Evolutionary conservation across 768 basidiomycete species (phyloP), one percentile per base, ranked within the genome.

Genomic region (Piloderma croceum): DNA sequence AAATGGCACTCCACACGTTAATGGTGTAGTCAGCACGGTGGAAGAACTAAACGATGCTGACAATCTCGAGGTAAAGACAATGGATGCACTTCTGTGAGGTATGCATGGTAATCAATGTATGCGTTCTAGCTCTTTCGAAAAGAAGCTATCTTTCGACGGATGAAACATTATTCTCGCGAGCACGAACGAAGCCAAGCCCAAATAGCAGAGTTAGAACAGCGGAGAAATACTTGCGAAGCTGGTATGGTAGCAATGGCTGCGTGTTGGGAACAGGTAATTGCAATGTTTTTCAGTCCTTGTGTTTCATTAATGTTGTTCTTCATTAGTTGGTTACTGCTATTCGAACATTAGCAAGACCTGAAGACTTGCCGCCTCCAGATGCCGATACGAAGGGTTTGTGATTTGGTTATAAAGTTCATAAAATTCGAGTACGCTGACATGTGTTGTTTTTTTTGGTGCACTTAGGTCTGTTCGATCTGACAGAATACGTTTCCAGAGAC

Each of bases 41-140:
- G 72, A 72, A 39, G 76, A 77, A 53, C 70, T 71, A 46, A 64
- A 63, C 34, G 73, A 73, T 46, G 61, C 62, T 48, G 73, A 75
- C 61, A 74, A 74, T 56, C 69, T 86, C 50, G 83, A 86, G 79
- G 83, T 81, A 66, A 59, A 46, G n/a, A n/a, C 43, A 22, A 43
- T 51, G 36, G 44, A 36, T 49, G 38, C 39, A 51, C 41, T 48
- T 38, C 36, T 38, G n/a, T n/a, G n/a, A n/a, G n/a, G n/a, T n/a
- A n/a, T n/a, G n/a, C n/a, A n/a, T n/a, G n/a, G n/a, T n/a, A n/a
- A n/a, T n/a, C n/a, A n/a, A n/a, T n/a, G n/a, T n/a, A n/a, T n/a
- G n/a, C n/a, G n/a, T n/a, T n/a, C n/a, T 48, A 90, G 88, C 67
- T 74, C n/a, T 90, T 88, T 59, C 77, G 84, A 46, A 90, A 91